These are phyloP conservation scores for Eucalyptus marginata DNA, from an alignment of 345 rosid genomes.

Conservation along the genomic window DNA sequence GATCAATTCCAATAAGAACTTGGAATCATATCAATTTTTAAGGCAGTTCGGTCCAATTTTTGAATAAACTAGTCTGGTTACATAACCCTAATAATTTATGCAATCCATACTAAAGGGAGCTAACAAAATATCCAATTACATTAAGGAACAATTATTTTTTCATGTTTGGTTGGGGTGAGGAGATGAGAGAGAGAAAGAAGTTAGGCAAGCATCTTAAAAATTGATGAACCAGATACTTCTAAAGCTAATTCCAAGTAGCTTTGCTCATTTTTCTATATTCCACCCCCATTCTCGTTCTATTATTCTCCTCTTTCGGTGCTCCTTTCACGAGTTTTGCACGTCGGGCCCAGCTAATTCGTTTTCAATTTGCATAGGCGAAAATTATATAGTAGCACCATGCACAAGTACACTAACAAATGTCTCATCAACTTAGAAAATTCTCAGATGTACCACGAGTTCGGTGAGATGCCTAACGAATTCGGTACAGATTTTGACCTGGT, in stretches of 20 bases:
- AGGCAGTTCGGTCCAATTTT: neutral
- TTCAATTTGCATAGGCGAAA: neutral
- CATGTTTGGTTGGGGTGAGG: neutral
- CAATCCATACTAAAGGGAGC: neutral
- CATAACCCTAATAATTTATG: neutral
- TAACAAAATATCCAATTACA: neutral
- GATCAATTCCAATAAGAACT: neutral
- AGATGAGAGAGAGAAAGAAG: neutral
- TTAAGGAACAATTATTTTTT: neutral
- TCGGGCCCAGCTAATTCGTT: neutral
- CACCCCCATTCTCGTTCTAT: neutral
- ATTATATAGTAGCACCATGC: neutral
- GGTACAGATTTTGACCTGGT: accelerated
- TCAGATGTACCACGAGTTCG: accelerated
- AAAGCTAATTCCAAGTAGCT: neutral
- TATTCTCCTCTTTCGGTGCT: neutral
- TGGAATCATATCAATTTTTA: accelerated
- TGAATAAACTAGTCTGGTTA: accelerated
- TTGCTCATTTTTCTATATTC: neutral
- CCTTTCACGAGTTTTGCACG: neutral
- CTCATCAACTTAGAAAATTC: neutral
- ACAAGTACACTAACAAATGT: neutral
- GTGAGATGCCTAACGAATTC: neutral
- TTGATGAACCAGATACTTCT: neutral
- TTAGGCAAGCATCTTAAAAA: neutral